These are phyloP conservation scores for Sarcodon sp. DNA, from an alignment of 768 basidiomycete genomes.

Conservation along the genomic window DNA sequence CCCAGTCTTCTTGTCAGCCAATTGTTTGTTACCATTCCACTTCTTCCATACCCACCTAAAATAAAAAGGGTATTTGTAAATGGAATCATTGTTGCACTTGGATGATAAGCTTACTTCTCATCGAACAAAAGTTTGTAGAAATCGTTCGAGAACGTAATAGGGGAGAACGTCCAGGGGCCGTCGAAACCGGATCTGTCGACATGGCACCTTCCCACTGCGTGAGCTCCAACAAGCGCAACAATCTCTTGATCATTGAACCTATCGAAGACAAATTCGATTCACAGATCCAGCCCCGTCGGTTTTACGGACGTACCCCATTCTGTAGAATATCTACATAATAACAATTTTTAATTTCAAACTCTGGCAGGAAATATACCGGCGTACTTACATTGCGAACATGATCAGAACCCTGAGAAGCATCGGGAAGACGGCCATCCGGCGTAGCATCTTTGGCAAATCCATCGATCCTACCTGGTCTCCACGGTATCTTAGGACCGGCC, in stretches of 20 bases:
- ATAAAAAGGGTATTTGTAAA: neutral
- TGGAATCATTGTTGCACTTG: neutral
- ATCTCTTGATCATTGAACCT: conserved; percentile 96
- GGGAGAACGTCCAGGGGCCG: conserved; percentile 94
- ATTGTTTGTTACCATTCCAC: conserved; percentile 90
- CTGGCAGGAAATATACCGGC: neutral
- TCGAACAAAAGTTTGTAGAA: conserved; percentile 77
- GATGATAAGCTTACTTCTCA: conserved; percentile 46
- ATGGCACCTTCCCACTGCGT: conserved; percentile 95
- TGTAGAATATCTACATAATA: conserved; percentile 58
- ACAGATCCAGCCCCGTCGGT: neutral
- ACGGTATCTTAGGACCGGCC: conserved; percentile 85
- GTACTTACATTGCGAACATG: conserved; percentile 66
- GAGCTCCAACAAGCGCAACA: conserved; percentile 87
- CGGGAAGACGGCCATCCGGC: conserved; percentile 84
- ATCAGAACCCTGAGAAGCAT: conserved; percentile 70
- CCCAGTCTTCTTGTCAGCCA: conserved; percentile 83
- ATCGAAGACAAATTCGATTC: neutral
- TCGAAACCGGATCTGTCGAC: conserved; percentile 67
- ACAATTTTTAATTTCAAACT: neutral
- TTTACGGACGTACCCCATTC: conserved; percentile 53
- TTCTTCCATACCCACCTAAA: conserved; percentile 83
- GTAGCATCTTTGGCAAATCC: conserved; percentile 64
- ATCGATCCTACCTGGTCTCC: conserved; percentile 89
- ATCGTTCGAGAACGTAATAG: conserved; percentile 78